Conservation (phyloP, 2,329 filamentous ascomycete genomes). For the Hypomyces perniciosus region DNA sequence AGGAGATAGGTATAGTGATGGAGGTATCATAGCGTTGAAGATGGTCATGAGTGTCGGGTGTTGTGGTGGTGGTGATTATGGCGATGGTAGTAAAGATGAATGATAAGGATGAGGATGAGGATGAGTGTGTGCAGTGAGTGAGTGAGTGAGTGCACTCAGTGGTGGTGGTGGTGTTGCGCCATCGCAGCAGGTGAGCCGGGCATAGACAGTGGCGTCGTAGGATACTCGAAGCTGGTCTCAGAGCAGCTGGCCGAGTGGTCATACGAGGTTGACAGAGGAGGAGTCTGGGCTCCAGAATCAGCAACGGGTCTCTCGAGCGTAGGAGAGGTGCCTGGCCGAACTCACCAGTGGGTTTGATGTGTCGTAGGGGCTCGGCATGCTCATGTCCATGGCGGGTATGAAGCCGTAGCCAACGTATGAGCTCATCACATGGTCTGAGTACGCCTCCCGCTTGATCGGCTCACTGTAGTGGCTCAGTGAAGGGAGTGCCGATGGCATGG, state of each 20-base stretch:
- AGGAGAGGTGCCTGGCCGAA: constrained; percentile 38
- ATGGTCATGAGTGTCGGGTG: no score
- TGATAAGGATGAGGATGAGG: background rate
- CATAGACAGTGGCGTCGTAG: constrained; percentile 68
- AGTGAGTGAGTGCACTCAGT: background rate
- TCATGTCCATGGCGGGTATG: constrained; percentile 59
- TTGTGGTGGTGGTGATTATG: no score
- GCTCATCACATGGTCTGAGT: constrained; percentile 54
- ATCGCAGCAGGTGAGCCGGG: constrained; percentile 58
- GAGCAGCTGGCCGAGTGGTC: constrained; percentile 61
- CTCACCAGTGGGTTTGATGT: constrained; percentile 70
- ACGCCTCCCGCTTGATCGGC: constrained; percentile 60
- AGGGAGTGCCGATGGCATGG: constrained; percentile 54
- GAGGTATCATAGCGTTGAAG: no score
- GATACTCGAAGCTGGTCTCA: constrained; percentile 58
- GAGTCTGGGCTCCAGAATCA: constrained; percentile 57
- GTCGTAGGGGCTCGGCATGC: constrained; percentile 56
- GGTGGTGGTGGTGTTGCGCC: constrained; percentile 9
- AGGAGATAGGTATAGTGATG: no score
- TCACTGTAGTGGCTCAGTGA: constrained; percentile 59
- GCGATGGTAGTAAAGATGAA: no score
- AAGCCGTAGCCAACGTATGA: constrained; percentile 64
- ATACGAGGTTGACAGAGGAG: constrained; percentile 68
- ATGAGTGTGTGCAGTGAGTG: background rate
- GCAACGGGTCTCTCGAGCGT: constrained; percentile 40